Percentiles rank a stretch among this genome's conserved stretches.
Conservation (phyloP, 805 yeast species). For the Candida caryicola region DNA sequence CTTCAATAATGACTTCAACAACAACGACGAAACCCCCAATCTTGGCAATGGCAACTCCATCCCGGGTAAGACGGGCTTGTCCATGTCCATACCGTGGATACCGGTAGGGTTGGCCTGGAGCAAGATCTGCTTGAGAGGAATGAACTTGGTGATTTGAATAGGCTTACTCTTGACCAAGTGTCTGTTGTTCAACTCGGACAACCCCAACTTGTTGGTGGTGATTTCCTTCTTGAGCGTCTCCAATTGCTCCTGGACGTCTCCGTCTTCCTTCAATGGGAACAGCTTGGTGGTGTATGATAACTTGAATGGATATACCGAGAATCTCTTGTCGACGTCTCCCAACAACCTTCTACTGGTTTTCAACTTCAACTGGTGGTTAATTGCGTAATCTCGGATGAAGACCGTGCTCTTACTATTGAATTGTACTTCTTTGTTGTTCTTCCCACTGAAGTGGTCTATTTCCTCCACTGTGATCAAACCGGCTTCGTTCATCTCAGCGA, state of each 20-base stretch:
- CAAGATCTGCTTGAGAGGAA: conserved; percentile 66
- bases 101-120: conserved; percentile 67
- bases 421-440: conserved; percentile 48
- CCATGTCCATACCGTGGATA: conserved; percentile 61
- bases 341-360: conserved; percentile 70
- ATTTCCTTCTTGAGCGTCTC: conserved; percentile 51
- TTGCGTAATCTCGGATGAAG: conserved; percentile 83
- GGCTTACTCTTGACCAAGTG: conserved; percentile 75
- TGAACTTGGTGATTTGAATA: conserved; percentile 65
- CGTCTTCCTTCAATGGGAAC: conserved; percentile 54
- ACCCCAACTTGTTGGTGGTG: conserved; percentile 66
- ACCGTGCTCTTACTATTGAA: conserved; percentile 66
- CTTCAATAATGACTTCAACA: conserved; percentile 60
- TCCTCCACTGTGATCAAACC: conserved; percentile 70
- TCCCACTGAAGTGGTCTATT: conserved; percentile 62
- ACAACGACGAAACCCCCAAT: conserved; percentile 66
- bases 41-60: conserved; percentile 74
- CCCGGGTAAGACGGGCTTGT: conserved; percentile 66
- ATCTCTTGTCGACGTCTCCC: conserved; percentile 63
- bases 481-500: conserved; percentile 49
- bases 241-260: conserved; percentile 40
- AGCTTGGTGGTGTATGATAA: conserved; percentile 63
- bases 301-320: conserved; percentile 91
- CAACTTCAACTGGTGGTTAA: conserved; percentile 71
- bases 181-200: conserved; percentile 75